Evolutionary conservation across 2,329 filamentous ascomycete species (phyloP).

Genomic region (Arthrobotrys pseudoclavata): DNA sequence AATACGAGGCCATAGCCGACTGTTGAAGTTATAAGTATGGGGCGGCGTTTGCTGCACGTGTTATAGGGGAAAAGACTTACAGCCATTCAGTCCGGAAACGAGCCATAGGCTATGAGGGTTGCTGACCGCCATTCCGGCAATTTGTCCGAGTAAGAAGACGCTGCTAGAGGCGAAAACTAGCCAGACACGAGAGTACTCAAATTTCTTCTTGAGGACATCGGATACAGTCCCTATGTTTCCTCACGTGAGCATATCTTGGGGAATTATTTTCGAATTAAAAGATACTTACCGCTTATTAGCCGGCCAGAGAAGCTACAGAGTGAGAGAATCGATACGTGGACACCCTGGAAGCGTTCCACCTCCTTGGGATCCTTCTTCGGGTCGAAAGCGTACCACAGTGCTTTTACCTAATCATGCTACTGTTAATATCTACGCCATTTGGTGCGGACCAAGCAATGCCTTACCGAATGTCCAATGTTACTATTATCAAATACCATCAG

Average conservation of each 20-base stretch:
- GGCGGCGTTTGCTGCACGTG: neutral
- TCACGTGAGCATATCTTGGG: slow-evolving; percentile 6
- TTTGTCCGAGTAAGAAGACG: slow-evolving; percentile 84
- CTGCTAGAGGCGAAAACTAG: slow-evolving; percentile 82
- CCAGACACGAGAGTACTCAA: slow-evolving; percentile 88
- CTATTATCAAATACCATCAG: slow-evolving; percentile 68
- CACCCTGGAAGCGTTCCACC: slow-evolving; percentile 83
- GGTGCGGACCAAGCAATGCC: neutral
- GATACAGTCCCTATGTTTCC: slow-evolving; percentile 79
- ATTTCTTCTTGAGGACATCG: slow-evolving; percentile 85
- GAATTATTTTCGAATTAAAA: slow-evolving; percentile 35
- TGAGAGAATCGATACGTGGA: slow-evolving; percentile 95
- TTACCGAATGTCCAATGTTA: slow-evolving; percentile 78
- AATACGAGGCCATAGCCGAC: slow-evolving; percentile 93
- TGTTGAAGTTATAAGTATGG: slow-evolving; percentile 18
- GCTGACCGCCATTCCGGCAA: slow-evolving; percentile 79
- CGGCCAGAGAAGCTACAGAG: slow-evolving; percentile 87
- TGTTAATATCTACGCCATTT: neutral
- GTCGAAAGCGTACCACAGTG: slow-evolving; percentile 89
- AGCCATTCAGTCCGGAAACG: slow-evolving; percentile 84
- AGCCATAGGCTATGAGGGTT: slow-evolving; percentile 82
- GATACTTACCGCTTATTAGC: slow-evolving; percentile 76
- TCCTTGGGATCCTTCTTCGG: slow-evolving; percentile 78
- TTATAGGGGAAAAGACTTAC: slow-evolving; percentile 48
- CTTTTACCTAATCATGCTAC: slow-evolving; percentile 71